Conservation (phyloP, 2,329 filamentous ascomycete genomes). For the Periconia sp. region DNA sequence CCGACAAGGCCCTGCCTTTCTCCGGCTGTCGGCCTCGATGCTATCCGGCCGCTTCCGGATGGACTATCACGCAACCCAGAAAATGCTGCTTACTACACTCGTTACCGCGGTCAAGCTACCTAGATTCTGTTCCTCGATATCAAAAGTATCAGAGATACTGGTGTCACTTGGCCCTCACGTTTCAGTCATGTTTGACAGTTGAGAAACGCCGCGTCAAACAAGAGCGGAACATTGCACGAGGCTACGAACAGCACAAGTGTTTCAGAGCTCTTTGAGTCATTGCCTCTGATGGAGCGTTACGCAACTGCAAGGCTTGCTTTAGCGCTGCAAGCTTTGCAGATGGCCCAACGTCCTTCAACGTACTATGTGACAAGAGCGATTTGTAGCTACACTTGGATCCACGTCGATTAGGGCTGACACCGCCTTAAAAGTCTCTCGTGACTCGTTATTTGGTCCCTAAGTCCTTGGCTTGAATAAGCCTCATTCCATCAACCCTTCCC, state of each 20-base stretch:
- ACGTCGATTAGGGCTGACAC: too few species aligned
- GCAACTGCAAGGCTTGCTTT: slow-evolving; percentile 1
- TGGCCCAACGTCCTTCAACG: not conserved
- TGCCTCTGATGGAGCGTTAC: not conserved
- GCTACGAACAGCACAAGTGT: not conserved
- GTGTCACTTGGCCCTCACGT: not conserved
- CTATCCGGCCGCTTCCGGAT: slow-evolving; percentile 7
- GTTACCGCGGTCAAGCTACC: not conserved
- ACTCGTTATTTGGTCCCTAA: not conserved
- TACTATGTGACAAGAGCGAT: not conserved
- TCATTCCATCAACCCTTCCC: too few species aligned
- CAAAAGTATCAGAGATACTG: not conserved
- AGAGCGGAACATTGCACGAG: not conserved
- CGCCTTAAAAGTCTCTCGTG: not conserved
- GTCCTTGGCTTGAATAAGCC: not conserved
- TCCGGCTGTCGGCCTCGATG: slow-evolving; percentile 2
- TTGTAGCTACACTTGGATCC: not conserved
- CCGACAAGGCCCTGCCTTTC: too few species aligned
- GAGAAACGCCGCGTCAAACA: not conserved
- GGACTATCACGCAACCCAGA: not conserved
- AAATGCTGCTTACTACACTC: not conserved
- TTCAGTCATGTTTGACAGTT: not conserved
- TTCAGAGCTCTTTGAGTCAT: slow-evolving; percentile 4
- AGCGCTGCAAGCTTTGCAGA: not conserved
- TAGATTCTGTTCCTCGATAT: not conserved